phyloP scores from a whole-genome alignment of 352 stramenopile genomes.

The Hyaloperonospora brassicae region DNA sequence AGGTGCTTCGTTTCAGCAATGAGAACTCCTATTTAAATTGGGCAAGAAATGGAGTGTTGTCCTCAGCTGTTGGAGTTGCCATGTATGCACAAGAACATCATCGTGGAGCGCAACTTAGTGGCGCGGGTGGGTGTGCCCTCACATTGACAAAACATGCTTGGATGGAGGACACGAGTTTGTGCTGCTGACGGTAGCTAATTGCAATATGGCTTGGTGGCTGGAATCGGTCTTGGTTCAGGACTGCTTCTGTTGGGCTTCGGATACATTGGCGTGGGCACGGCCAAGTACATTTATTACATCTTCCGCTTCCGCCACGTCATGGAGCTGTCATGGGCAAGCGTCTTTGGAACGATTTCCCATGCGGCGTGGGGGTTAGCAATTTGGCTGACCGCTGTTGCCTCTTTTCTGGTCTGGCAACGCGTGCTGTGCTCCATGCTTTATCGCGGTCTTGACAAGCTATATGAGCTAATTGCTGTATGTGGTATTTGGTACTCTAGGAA shows the following conservation, averaged over 20 bases:
- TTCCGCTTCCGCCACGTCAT: conserved; percentile 82
- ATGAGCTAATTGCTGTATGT: conserved; percentile 8
- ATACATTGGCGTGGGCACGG: conserved; percentile 81
- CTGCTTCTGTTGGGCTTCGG: conserved; percentile 77
- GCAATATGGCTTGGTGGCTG: background rate
- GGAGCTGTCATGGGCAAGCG: conserved; percentile 79
- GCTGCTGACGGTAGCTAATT: conserved; percentile 6
- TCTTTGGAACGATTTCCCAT: conserved; percentile 78
- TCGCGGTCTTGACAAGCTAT: background rate
- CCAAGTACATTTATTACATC: conserved; percentile 89
- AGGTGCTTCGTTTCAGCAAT: conserved; percentile 81
- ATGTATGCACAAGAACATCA: conserved; percentile 88
- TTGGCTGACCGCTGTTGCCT: conserved; percentile 78
- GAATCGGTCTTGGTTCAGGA: conserved; percentile 19
- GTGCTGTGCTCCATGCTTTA: background rate
- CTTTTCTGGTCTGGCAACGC: conserved; percentile 55
- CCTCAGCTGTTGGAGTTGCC: conserved; percentile 69
- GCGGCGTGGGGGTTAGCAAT: conserved; percentile 74
- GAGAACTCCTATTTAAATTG: conserved; percentile 87
- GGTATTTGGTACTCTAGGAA: conserved; percentile 34
- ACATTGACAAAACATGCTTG: background rate
- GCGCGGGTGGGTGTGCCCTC: conserved; percentile 35
- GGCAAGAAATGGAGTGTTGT: conserved; percentile 78
- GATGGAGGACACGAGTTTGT: background rate
- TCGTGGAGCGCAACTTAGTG: conserved; percentile 73